phyloP scores from a whole-genome alignment of 257 asterid genomes.

The Cinchona pubescens region DNA sequence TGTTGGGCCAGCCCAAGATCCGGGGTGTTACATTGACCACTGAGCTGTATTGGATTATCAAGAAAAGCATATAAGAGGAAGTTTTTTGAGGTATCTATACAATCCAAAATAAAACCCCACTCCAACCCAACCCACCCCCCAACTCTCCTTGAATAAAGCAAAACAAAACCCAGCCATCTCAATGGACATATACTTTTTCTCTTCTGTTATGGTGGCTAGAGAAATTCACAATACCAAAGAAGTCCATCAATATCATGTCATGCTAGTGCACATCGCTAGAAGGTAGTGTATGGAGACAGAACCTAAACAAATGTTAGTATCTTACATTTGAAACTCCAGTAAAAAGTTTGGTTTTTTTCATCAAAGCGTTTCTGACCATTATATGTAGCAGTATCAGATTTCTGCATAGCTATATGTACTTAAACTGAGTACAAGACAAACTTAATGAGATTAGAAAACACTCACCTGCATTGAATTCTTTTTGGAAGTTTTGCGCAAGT shows the following conservation, averaged over 20 bases:
- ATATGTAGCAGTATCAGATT: background rate
- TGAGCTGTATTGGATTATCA: background rate
- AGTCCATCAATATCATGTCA: background rate
- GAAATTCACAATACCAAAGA: background rate
- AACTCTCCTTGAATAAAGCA: background rate
- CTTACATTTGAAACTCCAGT: background rate
- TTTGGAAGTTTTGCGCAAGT: background rate
- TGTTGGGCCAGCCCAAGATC: too few relatives aligned
- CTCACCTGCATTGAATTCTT: conserved; percentile 28
- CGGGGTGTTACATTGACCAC: too few relatives aligned
- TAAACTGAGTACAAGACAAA: background rate
- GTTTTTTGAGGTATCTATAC: background rate
- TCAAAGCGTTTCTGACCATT: background rate
- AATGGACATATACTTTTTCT: background rate
- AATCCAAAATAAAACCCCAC: background rate
- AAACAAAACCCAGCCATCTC: background rate
- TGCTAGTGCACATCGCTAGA: background rate
- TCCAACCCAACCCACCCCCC: background rate
- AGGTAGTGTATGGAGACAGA: background rate
- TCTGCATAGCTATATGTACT: background rate
- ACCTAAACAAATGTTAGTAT: background rate
- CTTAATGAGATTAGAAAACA: background rate
- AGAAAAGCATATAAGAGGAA: background rate
- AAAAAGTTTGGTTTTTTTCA: background rate
- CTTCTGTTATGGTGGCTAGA: background rate